Evolutionary conservation across 2,329 filamentous ascomycete genomes (phyloP).

Genomic region (Pyrenochaeta sp.): DNA sequence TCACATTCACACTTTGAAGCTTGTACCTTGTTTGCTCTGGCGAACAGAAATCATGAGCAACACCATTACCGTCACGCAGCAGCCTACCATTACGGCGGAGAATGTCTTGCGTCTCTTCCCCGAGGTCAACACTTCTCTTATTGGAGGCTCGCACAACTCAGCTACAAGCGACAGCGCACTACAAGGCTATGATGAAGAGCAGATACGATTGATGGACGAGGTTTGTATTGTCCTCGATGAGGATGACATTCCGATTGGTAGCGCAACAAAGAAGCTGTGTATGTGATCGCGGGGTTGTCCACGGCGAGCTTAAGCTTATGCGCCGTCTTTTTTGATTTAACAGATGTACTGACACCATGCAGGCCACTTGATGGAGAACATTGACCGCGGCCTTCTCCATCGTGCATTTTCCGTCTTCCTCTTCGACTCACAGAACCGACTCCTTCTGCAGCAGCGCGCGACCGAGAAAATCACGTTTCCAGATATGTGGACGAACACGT

Average conservation of each 20-base stretch:
- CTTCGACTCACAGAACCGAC: constrained; percentile 90
- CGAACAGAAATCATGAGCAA: constrained; percentile 41
- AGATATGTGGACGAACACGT: constrained; percentile 99
- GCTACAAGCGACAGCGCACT: constrained; percentile 70
- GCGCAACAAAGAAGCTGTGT: constrained; percentile 98
- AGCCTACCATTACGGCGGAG: constrained; percentile 79
- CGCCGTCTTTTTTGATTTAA: background rate
- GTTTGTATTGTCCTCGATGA: constrained; percentile 97
- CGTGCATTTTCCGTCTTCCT: constrained; percentile 98
- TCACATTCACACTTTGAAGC: constrained; percentile 8
- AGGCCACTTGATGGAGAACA: constrained; percentile 99
- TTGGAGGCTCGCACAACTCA: constrained; percentile 68
- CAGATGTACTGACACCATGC: constrained; percentile 16
- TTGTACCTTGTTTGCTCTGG: background rate
- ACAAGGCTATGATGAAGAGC: constrained; percentile 93
- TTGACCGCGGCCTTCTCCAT: constrained; percentile 93
- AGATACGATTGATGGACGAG: constrained; percentile 98
- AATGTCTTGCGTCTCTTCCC: constrained; percentile 90
- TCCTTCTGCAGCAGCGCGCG: constrained; percentile 94
- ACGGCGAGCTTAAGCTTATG: background rate
- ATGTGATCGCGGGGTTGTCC: constrained; percentile 49
- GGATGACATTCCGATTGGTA: constrained; percentile 91
- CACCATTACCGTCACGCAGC: constrained; percentile 41
- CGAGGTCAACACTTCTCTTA: constrained; percentile 73
- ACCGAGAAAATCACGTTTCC: constrained; percentile 98